phyloP scores from a whole-genome alignment of 2,329 filamentous ascomycete species.

The Coniochaeta hoffmannii region DNA sequence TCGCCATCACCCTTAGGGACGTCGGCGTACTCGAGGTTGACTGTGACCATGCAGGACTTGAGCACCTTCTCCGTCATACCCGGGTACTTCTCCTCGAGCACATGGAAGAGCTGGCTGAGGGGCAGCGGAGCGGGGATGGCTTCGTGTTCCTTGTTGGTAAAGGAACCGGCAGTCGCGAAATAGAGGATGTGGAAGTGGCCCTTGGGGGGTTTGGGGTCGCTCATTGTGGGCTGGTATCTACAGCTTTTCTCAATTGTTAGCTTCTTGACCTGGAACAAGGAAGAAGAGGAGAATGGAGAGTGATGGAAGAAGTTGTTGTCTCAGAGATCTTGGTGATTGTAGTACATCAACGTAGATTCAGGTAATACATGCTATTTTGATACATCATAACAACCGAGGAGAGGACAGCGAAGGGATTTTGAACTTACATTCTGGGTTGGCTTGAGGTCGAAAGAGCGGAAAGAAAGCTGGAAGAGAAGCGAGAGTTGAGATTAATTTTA shows the following conservation, averaged over 20 bases:
- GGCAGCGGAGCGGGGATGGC: conserved; percentile 58
- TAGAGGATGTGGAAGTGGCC: conserved; percentile 76
- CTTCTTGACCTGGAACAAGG: neutral
- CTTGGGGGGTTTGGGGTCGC: conserved; percentile 38
- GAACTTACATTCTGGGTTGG: conserved; percentile 9
- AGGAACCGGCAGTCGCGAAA: conserved; percentile 69
- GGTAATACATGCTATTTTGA: conserved; percentile 50
- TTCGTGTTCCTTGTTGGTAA: conserved; percentile 62
- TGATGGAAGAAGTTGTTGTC: conserved; percentile 15
- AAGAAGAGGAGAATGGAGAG: conserved; percentile 6
- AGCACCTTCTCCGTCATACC: conserved; percentile 65
- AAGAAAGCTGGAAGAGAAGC: neutral
- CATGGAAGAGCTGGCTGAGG: conserved; percentile 54
- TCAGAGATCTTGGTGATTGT: conserved; percentile 67
- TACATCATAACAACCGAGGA: conserved; percentile 37
- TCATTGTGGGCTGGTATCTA: conserved; percentile 21
- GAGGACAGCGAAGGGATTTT: conserved; percentile 4
- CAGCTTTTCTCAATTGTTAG: conserved; percentile 6
- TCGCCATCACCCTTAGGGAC: conserved; percentile 38
- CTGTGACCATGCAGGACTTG: conserved; percentile 65
- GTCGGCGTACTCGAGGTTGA: conserved; percentile 79
- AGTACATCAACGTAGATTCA: conserved; percentile 27
- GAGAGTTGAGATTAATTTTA: neutral
- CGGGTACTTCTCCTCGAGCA: conserved; percentile 60
- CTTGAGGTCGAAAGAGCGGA: conserved; percentile 2